phyloP scores from a whole-genome alignment of 192 early-diverging fungal species.

The Geranomyces michiganensis region DNA sequence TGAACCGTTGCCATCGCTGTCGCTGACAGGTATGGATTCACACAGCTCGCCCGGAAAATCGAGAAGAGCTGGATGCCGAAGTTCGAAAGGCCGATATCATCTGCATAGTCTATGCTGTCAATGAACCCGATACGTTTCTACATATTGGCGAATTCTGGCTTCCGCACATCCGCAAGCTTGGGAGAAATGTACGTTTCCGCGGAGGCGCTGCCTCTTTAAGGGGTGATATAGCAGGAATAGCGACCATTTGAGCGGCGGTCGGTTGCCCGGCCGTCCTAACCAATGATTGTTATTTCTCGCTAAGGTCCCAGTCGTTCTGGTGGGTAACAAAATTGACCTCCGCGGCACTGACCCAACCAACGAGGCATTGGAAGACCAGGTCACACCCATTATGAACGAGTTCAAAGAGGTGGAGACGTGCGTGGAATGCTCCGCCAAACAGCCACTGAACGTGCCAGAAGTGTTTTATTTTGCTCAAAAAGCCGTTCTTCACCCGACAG shows the following conservation, averaged over 20 bases:
- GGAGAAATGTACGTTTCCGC: constrained; percentile 74
- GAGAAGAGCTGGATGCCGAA: constrained; percentile 87
- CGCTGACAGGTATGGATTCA: not conserved
- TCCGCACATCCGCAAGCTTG: constrained; percentile 87
- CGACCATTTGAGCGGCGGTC: too few relatives aligned
- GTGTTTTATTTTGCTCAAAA: constrained; percentile 99
- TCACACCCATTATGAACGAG: constrained; percentile 98
- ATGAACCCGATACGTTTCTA: constrained; percentile 82
- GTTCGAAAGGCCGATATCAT: constrained; percentile 97
- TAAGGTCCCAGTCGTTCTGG: constrained; percentile 88
- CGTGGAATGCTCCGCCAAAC: constrained; percentile 98
- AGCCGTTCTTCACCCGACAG: constrained; percentile 96
- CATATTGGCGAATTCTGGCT: constrained; percentile 89
- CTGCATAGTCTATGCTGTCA: constrained; percentile 95
- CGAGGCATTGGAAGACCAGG: constrained; percentile 87
- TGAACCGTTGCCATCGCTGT: too few relatives aligned
- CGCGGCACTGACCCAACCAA: constrained; percentile 78
- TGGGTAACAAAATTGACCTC: constrained; percentile 91
- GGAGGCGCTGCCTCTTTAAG: too few relatives aligned
- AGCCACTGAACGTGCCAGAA: constrained; percentile 92
- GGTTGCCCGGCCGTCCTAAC: too few relatives aligned
- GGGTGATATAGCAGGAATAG: too few relatives aligned
- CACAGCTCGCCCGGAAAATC: constrained; percentile 81
- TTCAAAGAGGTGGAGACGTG: constrained; percentile 99
- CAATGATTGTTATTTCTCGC: not conserved